Evolutionary conservation across 257 asterid genomes (phyloP).

Genomic region (Solanum okadae): DNA sequence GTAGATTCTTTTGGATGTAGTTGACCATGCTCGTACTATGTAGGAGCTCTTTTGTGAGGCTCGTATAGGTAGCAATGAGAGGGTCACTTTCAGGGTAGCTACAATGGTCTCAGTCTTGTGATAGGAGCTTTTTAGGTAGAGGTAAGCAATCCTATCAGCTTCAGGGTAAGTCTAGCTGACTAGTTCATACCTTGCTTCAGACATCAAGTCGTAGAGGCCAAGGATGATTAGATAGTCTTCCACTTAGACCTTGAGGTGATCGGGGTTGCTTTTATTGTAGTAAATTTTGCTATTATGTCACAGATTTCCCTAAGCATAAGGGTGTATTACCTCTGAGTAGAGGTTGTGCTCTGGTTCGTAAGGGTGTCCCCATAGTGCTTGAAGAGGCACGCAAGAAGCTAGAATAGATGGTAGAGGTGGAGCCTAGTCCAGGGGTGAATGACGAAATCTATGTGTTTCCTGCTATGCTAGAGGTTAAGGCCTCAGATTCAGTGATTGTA

Average conservation of each 20-base stretch:
- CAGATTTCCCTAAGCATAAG: not conserved
- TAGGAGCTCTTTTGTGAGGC: not conserved
- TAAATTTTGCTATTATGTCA: not conserved
- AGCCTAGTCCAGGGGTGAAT: not conserved
- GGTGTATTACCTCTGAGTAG: not conserved
- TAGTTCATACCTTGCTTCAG: not conserved
- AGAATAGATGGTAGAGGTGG: not conserved
- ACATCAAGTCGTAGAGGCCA: not conserved
- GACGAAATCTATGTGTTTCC: too few species aligned
- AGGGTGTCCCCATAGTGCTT: not conserved
- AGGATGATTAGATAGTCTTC: not conserved
- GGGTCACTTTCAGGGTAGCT: not conserved
- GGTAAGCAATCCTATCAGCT: not conserved
- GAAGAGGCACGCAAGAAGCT: not conserved
- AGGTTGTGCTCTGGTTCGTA: not conserved
- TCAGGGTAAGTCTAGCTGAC: not conserved
- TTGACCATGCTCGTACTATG: not conserved
- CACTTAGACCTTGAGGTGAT: not conserved
- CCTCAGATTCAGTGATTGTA: too few species aligned
- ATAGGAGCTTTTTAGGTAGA: not conserved
- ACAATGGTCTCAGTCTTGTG: not conserved
- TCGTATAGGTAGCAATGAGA: not conserved
- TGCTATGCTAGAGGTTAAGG: too few species aligned
- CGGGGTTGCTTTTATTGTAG: not conserved
- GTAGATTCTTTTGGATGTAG: not conserved